Evolutionary conservation across 306 rosid genomes (phyloP), one percentile per base, ranked within the genome.

Genomic region (Casuarina glauca): DNA sequence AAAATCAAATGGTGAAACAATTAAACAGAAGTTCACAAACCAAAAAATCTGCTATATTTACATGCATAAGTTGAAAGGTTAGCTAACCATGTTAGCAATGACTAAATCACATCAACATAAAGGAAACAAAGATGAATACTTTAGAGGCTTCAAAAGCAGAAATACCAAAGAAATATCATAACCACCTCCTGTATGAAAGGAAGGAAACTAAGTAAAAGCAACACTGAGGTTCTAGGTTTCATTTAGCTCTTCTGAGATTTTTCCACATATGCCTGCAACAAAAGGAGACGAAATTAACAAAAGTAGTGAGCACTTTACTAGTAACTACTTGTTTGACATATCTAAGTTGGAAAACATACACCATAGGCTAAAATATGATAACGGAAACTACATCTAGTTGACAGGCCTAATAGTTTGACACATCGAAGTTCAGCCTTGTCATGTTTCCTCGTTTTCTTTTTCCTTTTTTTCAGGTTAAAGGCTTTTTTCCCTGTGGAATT

Each of bases 221-320:
- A 57, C 55, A 50, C 74, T 78, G 72, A 76, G 69, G 55, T 70
- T 66, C 80, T 72, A 55, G 17, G 60, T 54, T 80, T 81, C 82
- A 69, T 76, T 79, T 83, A 87, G n/a, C 82, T 83, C 89, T 92
- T 92, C 77, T 87, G 96, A 84, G 55, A 69, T 86, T 87, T 90
- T 67, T 87, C 97, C 80, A 92, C 91, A 71, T 90, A 92, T 61
- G 96, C 97, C 97, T 92, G 87, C 88, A 83, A 72, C 71, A 82
- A 82, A 76, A 72, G 17, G 72, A 20, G 57, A 60, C 78, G 55
- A 49, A 7, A 51, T 11, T 11, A 42, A 77, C 3, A 38, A 7
- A 0, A 48, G 8, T n/a, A 17, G 6, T 36, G 16, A 57, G 62
- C 82, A 67, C 42, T 3, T 36, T n/a, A 11, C 16, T 61, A 61